These are phyloP conservation scores for Umbilicaria muhlenbergii DNA, from an alignment of 495 filamentous ascomycete genomes.

Conservation along the genomic window DNA sequence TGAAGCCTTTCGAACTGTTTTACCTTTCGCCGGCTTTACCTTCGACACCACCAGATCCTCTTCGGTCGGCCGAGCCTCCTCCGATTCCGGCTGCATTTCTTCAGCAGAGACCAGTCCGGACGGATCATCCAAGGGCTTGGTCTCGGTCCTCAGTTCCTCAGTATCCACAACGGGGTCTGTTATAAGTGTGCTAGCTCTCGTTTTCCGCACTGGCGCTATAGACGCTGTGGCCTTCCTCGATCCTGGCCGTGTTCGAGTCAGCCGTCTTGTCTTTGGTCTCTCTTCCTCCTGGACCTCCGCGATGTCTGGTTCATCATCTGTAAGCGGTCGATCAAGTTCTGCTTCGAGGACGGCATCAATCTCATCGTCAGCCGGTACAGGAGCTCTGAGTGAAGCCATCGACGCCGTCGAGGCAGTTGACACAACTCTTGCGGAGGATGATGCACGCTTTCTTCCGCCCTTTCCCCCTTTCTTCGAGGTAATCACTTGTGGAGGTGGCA, in stretches of 20 bases:
- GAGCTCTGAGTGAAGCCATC: conserved; percentile 21
- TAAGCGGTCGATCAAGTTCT: conserved; percentile 44
- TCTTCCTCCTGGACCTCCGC: neutral
- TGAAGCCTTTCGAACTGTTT: neutral
- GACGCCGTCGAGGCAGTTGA: conserved; percentile 35
- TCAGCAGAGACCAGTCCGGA: neutral
- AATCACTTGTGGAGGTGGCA: conserved; percentile 2
- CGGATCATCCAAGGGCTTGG: too few species aligned
- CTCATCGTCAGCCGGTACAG: conserved; percentile 42
- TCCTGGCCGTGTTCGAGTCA: conserved; percentile 13
- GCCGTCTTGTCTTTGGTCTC: conserved; percentile 9
- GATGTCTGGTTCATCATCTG: conserved; percentile 32
- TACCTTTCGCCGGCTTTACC: neutral
- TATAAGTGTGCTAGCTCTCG: conserved; percentile 8
- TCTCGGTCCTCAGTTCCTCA: too few species aligned
- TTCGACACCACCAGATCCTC: neutral
- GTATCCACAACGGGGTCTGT: too few species aligned
- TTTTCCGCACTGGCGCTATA: conserved; percentile 10
- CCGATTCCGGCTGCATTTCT: neutral
- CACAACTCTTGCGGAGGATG: conserved; percentile 34
- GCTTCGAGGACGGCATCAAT: conserved; percentile 53
- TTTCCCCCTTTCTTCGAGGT: conserved; percentile 22
- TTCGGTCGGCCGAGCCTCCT: neutral
- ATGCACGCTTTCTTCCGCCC: conserved; percentile 23
- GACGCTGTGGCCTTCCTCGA: conserved; percentile 12